Conservation (phyloP, 2,329 filamentous ascomycete species). For the Alternaria panax region DNA sequence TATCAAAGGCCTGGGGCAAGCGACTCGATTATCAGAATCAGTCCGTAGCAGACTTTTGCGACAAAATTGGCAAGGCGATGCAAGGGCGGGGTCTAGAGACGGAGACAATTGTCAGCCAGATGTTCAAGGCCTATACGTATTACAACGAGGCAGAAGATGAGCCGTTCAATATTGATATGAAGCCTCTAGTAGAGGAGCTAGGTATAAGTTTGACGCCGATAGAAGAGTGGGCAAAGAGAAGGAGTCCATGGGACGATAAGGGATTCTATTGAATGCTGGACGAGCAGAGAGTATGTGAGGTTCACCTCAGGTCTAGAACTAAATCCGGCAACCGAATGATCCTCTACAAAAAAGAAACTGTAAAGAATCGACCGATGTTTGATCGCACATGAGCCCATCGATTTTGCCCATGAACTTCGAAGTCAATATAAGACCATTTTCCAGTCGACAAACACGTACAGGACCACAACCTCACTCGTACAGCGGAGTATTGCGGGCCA, state of each 20-base stretch:
- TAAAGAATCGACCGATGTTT: background rate
- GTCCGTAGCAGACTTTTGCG: slow-evolving; percentile 37
- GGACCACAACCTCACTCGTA: background rate
- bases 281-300: background rate
- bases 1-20: slow-evolving; percentile 45
- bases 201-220: slow-evolving; percentile 44
- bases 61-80: slow-evolving; percentile 45
- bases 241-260: slow-evolving; percentile 30
- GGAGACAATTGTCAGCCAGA: slow-evolving; percentile 48
- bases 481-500: background rate
- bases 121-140: slow-evolving; percentile 53
- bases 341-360: background rate
- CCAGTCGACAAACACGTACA: background rate
- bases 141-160: slow-evolving; percentile 51
- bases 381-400: background rate
- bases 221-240: slow-evolving; percentile 48
- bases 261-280: slow-evolving; percentile 13
- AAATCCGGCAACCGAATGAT: background rate
- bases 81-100: slow-evolving; percentile 46
- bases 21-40: slow-evolving; percentile 45
- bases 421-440: background rate
- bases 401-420: background rate
- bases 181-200: slow-evolving; percentile 42
- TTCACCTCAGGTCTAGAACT: background rate
- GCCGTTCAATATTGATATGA: slow-evolving; percentile 52